Evolutionary conservation across 148 eudicot genomes (phyloP), one percentile per base, ranked within the genome.

Genomic region (Chenopodium berlandieri): DNA sequence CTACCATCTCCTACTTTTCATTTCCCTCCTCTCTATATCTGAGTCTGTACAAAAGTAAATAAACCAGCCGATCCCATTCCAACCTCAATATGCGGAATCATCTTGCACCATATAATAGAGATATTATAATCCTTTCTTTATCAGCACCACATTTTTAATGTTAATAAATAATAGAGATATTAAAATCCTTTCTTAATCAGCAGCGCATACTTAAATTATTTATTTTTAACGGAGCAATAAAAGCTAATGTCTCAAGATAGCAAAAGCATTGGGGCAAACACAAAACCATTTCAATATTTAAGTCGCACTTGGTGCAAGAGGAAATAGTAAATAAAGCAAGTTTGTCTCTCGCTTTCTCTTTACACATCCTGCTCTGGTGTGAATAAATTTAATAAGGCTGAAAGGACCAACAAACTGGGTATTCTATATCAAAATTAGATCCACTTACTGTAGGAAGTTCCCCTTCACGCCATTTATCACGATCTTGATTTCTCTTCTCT

Each of bases 401-500:
- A 1, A 7, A 71, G 52, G 75, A 40, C 48, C 12, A 40, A 71
- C 19, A 40, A 20, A 20, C 20, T 1, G 40, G 25, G 72, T 22
- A 20, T 44, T 44, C 30, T 72, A 72, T 7, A 46, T n/a, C 19
- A 31, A 72, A 44, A 72, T 8, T 20, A 44, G 48, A 72, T 75
- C 13, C 37, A 79, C 92, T 88, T 77, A 96, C 99, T 83, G 86
- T 63, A 82, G 92, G 82, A 79, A 78, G 88, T 85, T 92, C 98
- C 58, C 92, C 92, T 89, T 93, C 98, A 77, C 92, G 97, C 90
- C 89, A 85, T 71, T 81, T 82, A 71, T 92, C 96, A 67, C 92
- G 92, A 22, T 93, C 97, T 85, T 93, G 98, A 83, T 92, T 92
- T 78, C 94, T 86, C 86, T 90, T 94, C 82, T 96, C 98, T 87